A percentile compares a stretch with the other conserved stretches of the same genome.
These are phyloP conservation scores for Ceratocystis harringtonii DNA, from an alignment of 2,329 filamentous ascomycete genomes.

Conservation along the genomic window DNA sequence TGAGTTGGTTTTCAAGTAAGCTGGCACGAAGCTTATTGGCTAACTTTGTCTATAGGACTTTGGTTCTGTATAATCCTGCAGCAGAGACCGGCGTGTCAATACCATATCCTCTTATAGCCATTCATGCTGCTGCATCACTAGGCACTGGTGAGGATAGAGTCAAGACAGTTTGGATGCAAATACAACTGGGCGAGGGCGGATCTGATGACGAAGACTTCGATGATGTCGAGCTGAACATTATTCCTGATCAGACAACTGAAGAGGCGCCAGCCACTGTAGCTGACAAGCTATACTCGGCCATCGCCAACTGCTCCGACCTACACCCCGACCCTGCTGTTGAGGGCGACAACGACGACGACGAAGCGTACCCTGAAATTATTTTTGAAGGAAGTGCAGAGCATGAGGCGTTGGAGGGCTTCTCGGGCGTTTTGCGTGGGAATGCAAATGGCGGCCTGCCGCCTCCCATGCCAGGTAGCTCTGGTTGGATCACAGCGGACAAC, in stretches of 20 bases:
- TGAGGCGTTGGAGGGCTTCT: slow-evolving; percentile 41
- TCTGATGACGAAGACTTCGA: slow-evolving; percentile 44
- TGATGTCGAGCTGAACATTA: slow-evolving; percentile 51
- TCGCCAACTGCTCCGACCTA: slow-evolving; percentile 60
- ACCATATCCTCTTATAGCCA: slow-evolving; percentile 57
- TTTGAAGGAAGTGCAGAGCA: slow-evolving; percentile 38
- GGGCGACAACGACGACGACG: slow-evolving; percentile 43
- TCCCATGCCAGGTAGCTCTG: slow-evolving; percentile 55
- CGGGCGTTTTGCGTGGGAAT: slow-evolving; percentile 37
- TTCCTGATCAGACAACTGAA: slow-evolving; percentile 31
- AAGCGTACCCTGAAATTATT: slow-evolving; percentile 29
- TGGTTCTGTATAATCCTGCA: slow-evolving; percentile 48
- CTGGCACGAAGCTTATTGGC: neutral
- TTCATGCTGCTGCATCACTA: slow-evolving; percentile 52
- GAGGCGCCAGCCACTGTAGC: slow-evolving; percentile 22
- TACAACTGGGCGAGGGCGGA: slow-evolving; percentile 46
- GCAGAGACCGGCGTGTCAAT: slow-evolving; percentile 49
- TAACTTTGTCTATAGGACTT: slow-evolving; percentile 22
- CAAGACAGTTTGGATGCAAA: slow-evolving; percentile 50
- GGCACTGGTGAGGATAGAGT: slow-evolving; percentile 27
- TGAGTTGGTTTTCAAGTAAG: slow-evolving; percentile 23
- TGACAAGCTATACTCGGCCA: slow-evolving; percentile 47
- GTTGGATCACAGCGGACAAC: slow-evolving; percentile 88
- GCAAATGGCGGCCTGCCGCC: slow-evolving; percentile 42
- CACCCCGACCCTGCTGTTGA: slow-evolving; percentile 54